Evolutionary conservation across 202 grass and related monocot species (phyloP).

Genomic region (Thinopyrum obtusiflorum): DNA sequence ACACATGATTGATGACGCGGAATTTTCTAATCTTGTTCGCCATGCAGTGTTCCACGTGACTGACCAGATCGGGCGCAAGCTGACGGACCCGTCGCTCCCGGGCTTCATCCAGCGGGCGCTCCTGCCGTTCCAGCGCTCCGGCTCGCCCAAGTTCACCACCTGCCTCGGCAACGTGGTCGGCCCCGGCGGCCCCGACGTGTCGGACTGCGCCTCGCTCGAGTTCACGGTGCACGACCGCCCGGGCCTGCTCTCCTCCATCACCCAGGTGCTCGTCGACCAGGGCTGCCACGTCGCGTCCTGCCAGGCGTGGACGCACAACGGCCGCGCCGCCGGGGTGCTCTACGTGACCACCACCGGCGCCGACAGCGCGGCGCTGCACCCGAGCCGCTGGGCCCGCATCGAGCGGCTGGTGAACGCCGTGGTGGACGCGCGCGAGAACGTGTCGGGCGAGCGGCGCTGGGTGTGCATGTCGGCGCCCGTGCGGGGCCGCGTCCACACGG

Average conservation of each 20-base stretch:
- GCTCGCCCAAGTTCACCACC: constrained; percentile 44
- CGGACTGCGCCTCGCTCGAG: constrained; percentile 58
- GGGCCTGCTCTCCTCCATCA: constrained; percentile 67
- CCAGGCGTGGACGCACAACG: constrained; percentile 60
- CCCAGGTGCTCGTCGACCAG: constrained; percentile 52
- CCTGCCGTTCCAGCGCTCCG: background rate
- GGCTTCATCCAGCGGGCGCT: constrained; percentile 57
- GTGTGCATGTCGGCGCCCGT: constrained; percentile 45
- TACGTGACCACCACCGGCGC: constrained; percentile 35
- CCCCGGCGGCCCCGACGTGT: constrained; percentile 35
- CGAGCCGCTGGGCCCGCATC: constrained; percentile 44
- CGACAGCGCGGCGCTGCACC: background rate
- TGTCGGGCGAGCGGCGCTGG: constrained; percentile 44
- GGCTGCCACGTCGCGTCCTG: constrained; percentile 56
- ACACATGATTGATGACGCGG: no score
- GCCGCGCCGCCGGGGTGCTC: constrained; percentile 47
- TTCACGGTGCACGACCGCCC: constrained; percentile 57
- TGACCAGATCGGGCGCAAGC: constrained; percentile 62
- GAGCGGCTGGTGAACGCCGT: constrained; percentile 58
- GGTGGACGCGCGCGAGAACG: constrained; percentile 42
- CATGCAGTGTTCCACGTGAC: constrained; percentile 79
- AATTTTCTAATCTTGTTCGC: background rate
- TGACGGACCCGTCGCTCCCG: constrained; percentile 53
- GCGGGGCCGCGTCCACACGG: constrained; percentile 60
- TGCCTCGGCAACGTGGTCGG: constrained; percentile 67